These are phyloP conservation scores for Lathyrus aphaca DNA, from an alignment of 306 rosid species.

Conservation along the genomic window DNA sequence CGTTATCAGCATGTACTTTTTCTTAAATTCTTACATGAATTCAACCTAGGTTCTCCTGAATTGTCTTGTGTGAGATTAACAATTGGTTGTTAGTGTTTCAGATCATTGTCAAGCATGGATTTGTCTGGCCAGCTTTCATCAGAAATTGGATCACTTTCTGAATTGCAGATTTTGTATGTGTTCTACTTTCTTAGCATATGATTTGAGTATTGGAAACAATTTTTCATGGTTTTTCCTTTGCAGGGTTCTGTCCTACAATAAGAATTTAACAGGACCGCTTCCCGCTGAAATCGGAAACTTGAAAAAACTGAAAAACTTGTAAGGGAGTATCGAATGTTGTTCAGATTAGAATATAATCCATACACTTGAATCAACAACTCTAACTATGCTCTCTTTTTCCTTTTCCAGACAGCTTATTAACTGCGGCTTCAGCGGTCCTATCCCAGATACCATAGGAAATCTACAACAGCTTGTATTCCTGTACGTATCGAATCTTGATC, in stretches of 20 bases:
- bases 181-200: conserved; percentile 18
- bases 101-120: conserved; percentile 51
- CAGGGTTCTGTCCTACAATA: conserved; percentile 75
- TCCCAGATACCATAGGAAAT: conserved; percentile 67
- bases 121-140: conserved; percentile 59
- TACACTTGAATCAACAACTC: conserved; percentile 34
- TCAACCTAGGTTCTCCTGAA: conserved; percentile 30
- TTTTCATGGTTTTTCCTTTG: conserved; percentile 33
- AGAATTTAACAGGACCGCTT: conserved; percentile 50
- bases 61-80: conserved; percentile 26
- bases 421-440: conserved; percentile 66
- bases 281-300: conserved; percentile 55
- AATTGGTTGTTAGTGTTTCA: conserved; percentile 36
- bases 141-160: conserved; percentile 52
- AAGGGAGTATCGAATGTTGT: conserved; percentile 37
- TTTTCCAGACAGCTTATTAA: conserved; percentile 57
- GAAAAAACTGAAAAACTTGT: conserved; percentile 60
- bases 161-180: conserved; percentile 55
- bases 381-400: conserved; percentile 30
- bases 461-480: conserved; percentile 51
- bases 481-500: conserved; percentile 45
- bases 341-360: conserved; percentile 4
- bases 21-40: conserved; percentile 27
- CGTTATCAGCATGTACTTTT: conserved; percentile 45
- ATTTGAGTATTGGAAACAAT: conserved; percentile 20